Evolutionary conservation across 768 basidiomycete species (phyloP), one percentile per base, ranked within the genome.

Genomic region (Psilocybe azurescens): DNA sequence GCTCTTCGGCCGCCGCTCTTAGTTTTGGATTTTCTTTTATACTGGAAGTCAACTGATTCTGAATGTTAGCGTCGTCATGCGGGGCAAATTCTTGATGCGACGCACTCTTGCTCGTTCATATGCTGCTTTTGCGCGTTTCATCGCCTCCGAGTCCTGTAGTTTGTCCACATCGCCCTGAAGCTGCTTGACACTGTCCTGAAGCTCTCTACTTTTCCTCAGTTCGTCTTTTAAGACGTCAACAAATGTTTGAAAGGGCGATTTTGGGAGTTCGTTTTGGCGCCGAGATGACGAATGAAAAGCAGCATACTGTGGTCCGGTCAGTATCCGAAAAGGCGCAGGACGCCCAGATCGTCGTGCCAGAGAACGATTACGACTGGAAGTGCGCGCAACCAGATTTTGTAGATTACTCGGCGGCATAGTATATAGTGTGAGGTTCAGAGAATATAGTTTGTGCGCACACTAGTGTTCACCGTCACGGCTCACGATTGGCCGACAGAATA

Each of bases 151-250:
- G 74, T 98, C 97, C 81, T 98, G 96, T 53, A 98, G 77, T 78
- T 97, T 97, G 78, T 94, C 93, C 39, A 97, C 97, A 75, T 99
- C 95, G 64, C 97, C 97, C 77, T 97, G 94, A 16, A 99, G 83
- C 77, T 97, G 94, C 79, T 95, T 96, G 52, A 98, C 91, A 76
- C 97, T 97, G 36, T 99, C 96, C 78, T 97, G 94, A 53, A 97
- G 82, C 74, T 97, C 96, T 65, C 95, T 80, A 72, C 94, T 97
- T 83, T 98, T 99, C 73, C 87, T 83, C 49, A 99, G 78, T 78
- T 99, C 97, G 56, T 97, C 95, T 67, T 85, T 88, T 49, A 99
- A 80, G 18, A 96, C 95, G 36, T 99, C 93, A 7, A 98, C 95
- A 67, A 99, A 99, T 2, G 95, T 95, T 75, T 93, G 90, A 71